A percentile compares a stretch with the other conserved stretches of the same genome.
phyloP scores from a whole-genome alignment of 371 early-diverging fungal species.

The Vairimorpha apis region DNA sequence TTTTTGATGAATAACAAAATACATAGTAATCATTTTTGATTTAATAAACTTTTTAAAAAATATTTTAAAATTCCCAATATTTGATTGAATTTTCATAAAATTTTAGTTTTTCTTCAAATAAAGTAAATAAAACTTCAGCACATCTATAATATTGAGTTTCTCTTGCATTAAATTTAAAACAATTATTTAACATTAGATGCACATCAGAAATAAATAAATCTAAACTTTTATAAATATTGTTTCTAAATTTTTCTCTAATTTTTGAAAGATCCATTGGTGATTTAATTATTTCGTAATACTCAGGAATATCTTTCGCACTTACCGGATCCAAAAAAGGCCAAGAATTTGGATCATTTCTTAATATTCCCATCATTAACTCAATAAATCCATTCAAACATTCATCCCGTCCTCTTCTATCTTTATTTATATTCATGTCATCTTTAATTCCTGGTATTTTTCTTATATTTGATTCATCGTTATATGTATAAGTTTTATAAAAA shows the following conservation, averaged over 20 bases:
- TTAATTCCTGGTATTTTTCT: slow-evolving; percentile 7
- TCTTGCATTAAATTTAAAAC: slow-evolving; percentile 72
- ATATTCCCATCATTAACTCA: slow-evolving; percentile 69
- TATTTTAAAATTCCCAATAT: slow-evolving; percentile 17
- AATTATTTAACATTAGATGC: slow-evolving; percentile 74
- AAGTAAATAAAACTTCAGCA: slow-evolving; percentile 63
- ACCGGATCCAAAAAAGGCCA: slow-evolving; percentile 98
- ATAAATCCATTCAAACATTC: slow-evolving; percentile 66
- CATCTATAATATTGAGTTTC: slow-evolving; percentile 72
- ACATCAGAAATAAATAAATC: slow-evolving; percentile 72
- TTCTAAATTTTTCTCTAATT: slow-evolving; percentile 69
- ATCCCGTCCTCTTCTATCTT: slow-evolving; percentile 30
- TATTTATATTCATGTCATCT: not conserved
- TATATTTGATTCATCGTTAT: slow-evolving; percentile 23
- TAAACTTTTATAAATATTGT: slow-evolving; percentile 68
- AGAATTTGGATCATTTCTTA: slow-evolving; percentile 71
- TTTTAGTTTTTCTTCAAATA: slow-evolving; percentile 35
- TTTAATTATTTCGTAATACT: slow-evolving; percentile 87
- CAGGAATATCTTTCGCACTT: slow-evolving; percentile 71
- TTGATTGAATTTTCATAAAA: slow-evolving; percentile 26
- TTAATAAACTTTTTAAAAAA: too few relatives aligned
- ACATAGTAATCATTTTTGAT: too few relatives aligned
- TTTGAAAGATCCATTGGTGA: slow-evolving; percentile 90
- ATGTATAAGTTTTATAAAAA: slow-evolving; percentile 24
- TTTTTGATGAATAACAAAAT: too few relatives aligned